Evolutionary conservation across 78 protist species (phyloP), one percentile per base, ranked within the genome.

Genomic region (Dictyostelium intermedium): DNA sequence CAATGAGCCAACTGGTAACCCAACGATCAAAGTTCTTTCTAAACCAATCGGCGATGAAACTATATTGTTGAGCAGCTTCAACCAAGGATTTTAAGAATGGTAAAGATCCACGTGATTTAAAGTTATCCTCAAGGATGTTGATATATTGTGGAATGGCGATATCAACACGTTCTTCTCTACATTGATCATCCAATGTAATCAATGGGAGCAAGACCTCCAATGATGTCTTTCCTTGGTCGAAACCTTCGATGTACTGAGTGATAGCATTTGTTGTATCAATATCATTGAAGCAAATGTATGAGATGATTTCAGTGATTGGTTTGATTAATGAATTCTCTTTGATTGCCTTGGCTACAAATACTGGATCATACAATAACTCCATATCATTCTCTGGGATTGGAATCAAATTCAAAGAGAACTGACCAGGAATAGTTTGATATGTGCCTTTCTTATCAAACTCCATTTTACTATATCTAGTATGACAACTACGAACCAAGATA

Each of bases 281-380:
- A 66, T 87, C 85, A 66, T 70, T 70, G 69, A 45, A 87, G 32
- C 93, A 87, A 41, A 87, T 23, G 20, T 87, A 74, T 1, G 43
- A 27, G 11, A 79, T 25, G 30, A 87, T 87, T 14, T 87, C 93
- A 3, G 25, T 76, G 43, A 72, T 76, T 11, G 93, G 34, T 13
- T 41, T 76, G 4, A 27, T 39, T 3, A 60, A 30, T 41, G 60
- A 20, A 8, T 79, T n/a, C 0, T 87, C 93, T 10, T 56, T 61
- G 9, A 87, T 56, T 2, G 81, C 69, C 37, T 87, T 87, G 20
- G 83, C 53, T 25, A 87, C 41, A 16, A 87, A 87, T n/a, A 27
- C 20, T 39, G 93, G 93, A 79, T 87, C 39, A 32, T 66, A 50
- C 30, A 87, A 25, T 30, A 87, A 23, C 5, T 87, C 43, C 77